Evolutionary conservation across 805 yeast genomes (phyloP), one percentile per base, ranked within the genome.

Genomic region (Clavispora fructus): DNA sequence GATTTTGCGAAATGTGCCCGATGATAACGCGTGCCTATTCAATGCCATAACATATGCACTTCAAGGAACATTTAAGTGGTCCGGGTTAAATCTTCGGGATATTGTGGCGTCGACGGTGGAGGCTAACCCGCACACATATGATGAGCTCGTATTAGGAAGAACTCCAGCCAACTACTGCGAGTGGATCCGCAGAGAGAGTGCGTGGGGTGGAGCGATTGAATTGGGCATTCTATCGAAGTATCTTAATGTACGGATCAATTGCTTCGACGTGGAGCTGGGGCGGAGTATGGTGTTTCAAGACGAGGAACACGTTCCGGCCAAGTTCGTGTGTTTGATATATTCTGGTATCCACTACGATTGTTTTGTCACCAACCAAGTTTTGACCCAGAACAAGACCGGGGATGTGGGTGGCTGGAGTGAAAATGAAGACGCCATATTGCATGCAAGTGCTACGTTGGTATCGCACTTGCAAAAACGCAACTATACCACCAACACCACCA

Each of bases 201-300:
- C 85, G 14, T 86, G 94, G 95, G 95, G 95, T 28, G 95, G 95
- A 7, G 92, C 88, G 2, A 85, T 86, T 41, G 95, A 86, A 58
- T 63, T 85, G 40, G 79, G 81, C 8, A 82, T 86, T 7, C 59
- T 86, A 27, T 73, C 87, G 1, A 68, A 73, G 30, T 70, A 73
- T 50, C 69, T 83, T 35, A 67, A 69, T 6, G 62, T 83, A 6
- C 69, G 76, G 3, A 80, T 86, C 37, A 68, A 74, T 44, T 80
- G 88, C 10, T 59, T 83, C 27, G 94, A 86, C 56, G 79, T 86
- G 23, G 83, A 80, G 53, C 80, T 79, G 48, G 78, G 79, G 6
- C 68, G 79, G 25, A 61, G 76, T 32, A 85, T 84, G 52, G 67
- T 67, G 30, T 85, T 85, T 61, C 62, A 61, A 40, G 55, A 57